These are phyloP conservation scores for Ophiognomonia clavigignenti-juglandacearum DNA, from an alignment of 2,329 filamentous ascomycete genomes.

Conservation along the genomic window DNA sequence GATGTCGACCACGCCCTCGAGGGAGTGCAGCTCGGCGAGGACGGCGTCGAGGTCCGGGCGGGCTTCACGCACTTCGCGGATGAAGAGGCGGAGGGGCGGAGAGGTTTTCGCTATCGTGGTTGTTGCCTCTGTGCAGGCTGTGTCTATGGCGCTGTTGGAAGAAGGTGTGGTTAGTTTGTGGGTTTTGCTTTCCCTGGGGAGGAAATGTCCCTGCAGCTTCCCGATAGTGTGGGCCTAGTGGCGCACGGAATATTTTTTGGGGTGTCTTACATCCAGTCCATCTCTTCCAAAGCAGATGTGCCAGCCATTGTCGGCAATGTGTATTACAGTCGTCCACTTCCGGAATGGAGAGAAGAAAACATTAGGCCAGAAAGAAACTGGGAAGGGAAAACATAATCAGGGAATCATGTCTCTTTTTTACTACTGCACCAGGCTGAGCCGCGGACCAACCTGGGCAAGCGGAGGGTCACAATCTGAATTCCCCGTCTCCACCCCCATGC, in stretches of 20 bases:
- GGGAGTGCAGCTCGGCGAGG: constrained; percentile 36
- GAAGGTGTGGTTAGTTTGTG: neutral
- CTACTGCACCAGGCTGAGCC: neutral
- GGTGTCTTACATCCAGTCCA: too few relatives aligned
- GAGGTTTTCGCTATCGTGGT: constrained; percentile 30
- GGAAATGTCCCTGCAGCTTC: neutral
- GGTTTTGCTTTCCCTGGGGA: neutral
- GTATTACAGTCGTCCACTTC: too few relatives aligned
- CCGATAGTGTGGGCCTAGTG: too few relatives aligned
- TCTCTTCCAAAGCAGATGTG: too few relatives aligned
- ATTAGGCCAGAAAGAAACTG: too few relatives aligned
- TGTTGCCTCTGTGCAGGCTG: constrained; percentile 32
- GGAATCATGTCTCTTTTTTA: too few relatives aligned
- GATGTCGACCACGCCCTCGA: constrained; percentile 33
- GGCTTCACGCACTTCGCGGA: constrained; percentile 36
- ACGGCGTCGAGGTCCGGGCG: constrained; percentile 33
- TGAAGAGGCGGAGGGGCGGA: constrained; percentile 28
- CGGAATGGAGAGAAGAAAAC: too few relatives aligned
- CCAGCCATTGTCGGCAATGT: too few relatives aligned
- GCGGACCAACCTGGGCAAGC: neutral
- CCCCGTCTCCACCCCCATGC: neutral
- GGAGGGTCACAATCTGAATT: neutral
- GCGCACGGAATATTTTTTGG: too few relatives aligned
- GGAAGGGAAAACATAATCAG: neutral
- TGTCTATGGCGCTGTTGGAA: constrained; percentile 29